Base-by-base conservation (phyloP, 495 filamentous ascomycete genomes). In the Penicillium desertorum region DNA sequence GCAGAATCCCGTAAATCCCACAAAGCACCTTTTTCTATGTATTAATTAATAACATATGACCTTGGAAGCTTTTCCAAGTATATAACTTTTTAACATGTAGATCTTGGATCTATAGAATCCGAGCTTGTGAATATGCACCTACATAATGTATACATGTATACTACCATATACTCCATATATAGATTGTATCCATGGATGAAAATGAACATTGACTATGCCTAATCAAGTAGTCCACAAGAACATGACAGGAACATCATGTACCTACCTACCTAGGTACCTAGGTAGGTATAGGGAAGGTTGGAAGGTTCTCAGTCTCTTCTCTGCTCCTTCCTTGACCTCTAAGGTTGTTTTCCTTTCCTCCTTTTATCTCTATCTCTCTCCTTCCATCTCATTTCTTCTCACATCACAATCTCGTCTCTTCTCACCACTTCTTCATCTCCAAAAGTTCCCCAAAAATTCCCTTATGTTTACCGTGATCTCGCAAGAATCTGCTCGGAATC, bases 391-490 rank as follows among this genome's bases (percentile, higher is more conserved):
- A 52, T 41, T 59, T 57, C 55, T 46, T n/a, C 22, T 57, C 6
- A 32, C 32, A 34, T 50, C 51, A 45, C 52, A 50, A 50, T 64
- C 60, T 49, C 29, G 43, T 43, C 22, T 27, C 48, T 45, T 55
- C 51, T 56, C 30, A 27, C 14, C 10, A 19, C 8, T 48, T 32
- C 29, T 14, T 25, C 44, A 61, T 65, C 27, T 80, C 80, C 8
- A 36, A 23, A 45, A 55, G 22, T 29, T 46, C 14, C 44, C 80
- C 8, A 36, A 23, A 45, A 55, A n/a, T 29, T 46, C 14, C 44
- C 30, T 46, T 23, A 55, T 55, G 43, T 55, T 55, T 27, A 55
- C 44, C 7, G 9, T 53, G 43, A 55, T 55, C 44, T 55, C 32
- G 34, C 22, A 34, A 55, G 34, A 54, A 55, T 55, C 43, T 55